Base-by-base conservation (phyloP, 768 basidiomycete genomes). In the Leccinum imitatum region DNA sequence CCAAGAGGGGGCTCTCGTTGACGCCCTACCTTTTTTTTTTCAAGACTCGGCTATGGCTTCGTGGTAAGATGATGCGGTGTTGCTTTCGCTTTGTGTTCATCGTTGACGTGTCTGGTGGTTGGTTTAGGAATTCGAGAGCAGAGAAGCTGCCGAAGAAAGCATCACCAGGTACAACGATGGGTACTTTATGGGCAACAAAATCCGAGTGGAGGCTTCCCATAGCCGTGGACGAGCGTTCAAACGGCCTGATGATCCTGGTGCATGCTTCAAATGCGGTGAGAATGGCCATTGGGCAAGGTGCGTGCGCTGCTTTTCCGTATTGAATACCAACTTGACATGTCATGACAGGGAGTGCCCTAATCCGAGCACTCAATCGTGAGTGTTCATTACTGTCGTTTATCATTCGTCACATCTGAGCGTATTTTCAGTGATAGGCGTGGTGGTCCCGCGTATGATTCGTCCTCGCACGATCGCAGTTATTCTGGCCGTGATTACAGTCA, bases 211-310 rank as follows among this genome's bases (percentile, higher is more conserved):
- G 69, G 76, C 88, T 14, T 93, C 93, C 33, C 91, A 88, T 71
- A 90, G 91, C 31, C 91, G 91, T 54, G 89, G 91, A 15, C 81
- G 90, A 58, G 86, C 87, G 14, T 87, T 89, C 9, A 93, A 91
- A 70, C 90, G 87, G 61, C 75, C 83, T n/a, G 86, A 87, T n/a
- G 93, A 93, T 55, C 90, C 91, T 14, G 90, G 91, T 4, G 89
- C 91, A 50, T 94, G 93, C 70, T 94, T 93, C 76, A 91, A 85
- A 66, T 95, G 93, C 56, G 92, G 90, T 23, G 84, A 90, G 67
- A 79, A 82, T 75, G 92, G 93, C 30, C 92, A 95, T 73, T 94
- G 93, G 91, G 93, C 92, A 25, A 87, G 91, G 91, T 90, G 63
- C 51, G 83, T 74, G 57, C 31, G 31, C 21, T 17, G 3, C 50